Base-by-base conservation (phyloP, 129 eudicot genomes). In the Oenanthe sinensis region DNA sequence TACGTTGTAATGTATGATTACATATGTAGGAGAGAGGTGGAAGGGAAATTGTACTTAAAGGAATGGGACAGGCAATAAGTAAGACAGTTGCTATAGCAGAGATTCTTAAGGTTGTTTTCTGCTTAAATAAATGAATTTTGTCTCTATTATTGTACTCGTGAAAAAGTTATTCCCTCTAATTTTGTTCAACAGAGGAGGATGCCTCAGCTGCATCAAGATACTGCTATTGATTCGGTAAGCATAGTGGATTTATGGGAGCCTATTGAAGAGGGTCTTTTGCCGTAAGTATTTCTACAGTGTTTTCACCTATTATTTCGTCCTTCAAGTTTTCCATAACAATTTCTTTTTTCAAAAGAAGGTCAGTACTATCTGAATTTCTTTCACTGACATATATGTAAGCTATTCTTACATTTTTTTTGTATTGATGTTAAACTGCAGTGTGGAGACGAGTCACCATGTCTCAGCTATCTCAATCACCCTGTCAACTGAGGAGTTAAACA, bases 31-130 rank as follows among this genome's bases (percentile, higher is more conserved):
- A 93, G 85, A 83, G 87, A 75, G 88, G 67, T 49, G 92, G 81
- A 65, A 89, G 79, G 82, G 97, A 93, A 87, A 93, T 93, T 81
- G 93, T 93, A 72, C 70, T 93, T 78, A 91, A 91, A 86, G 98
- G 91, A 80, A 93, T 93, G 98, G 97, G 98, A 54, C 98, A 93
- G 67, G 98, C 97, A 70, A 91, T 93, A 79, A 93, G 87, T 91
- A 93, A 93, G 89, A 89, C 98, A 28, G 98, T 93, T 74, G 89
- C 97, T 39, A 85, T 93, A 84, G 86, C 97, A 45, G 98, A 93
- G 84, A 85, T 85, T 74, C 77, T 93, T 39, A 93, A 91, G 97
- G 98, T 89, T 70, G 68, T 75, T 71, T 68, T 68, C 50, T 70
- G 55, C 50, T 17, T 33, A 6, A 22, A 43, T 42, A 43, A 48